Evolutionary conservation across 371 early-diverging fungal species (phyloP).

Genomic region (Mucor racemosus): DNA sequence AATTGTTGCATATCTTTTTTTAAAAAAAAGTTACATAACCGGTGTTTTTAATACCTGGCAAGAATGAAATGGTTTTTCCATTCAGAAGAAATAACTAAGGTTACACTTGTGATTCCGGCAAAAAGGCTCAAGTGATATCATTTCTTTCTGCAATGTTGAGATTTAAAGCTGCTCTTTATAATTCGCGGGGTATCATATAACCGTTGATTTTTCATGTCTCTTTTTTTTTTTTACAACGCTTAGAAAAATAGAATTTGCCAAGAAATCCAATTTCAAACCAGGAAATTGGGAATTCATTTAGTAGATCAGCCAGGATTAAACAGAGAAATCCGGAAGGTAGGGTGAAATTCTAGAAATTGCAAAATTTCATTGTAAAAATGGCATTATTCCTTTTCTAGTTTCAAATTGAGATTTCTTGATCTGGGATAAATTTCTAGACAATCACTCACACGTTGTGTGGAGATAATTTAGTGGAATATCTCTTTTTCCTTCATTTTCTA

Average conservation of each 20-base stretch:
- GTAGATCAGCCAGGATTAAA: not conserved
- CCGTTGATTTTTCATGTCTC: not conserved
- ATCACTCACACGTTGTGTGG: not conserved
- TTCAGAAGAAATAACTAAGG: not conserved
- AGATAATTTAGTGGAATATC: too few relatives aligned
- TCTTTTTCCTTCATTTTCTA: too few relatives aligned
- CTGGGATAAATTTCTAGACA: not conserved
- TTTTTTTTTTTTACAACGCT: not conserved
- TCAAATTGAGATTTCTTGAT: constrained; percentile 2
- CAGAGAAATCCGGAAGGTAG: too few relatives aligned
- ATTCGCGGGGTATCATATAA: constrained; percentile 9
- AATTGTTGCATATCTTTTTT: not conserved
- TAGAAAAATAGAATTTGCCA: not conserved
- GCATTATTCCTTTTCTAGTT: not conserved
- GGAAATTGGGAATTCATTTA: not conserved
- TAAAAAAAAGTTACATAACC: too few relatives aligned
- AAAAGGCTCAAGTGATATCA: constrained; percentile 22
- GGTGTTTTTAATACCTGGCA: not conserved
- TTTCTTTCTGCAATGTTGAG: not conserved
- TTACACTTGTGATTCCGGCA: constrained; percentile 11
- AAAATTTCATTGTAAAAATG: not conserved
- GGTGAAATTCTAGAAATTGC: not conserved
- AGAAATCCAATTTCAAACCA: constrained; percentile 3
- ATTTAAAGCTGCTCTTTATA: not conserved
- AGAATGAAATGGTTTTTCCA: not conserved